Evolutionary conservation across 1,139 yeast species (phyloP).

Genomic region (Meyerozyma elateridarum): DNA sequence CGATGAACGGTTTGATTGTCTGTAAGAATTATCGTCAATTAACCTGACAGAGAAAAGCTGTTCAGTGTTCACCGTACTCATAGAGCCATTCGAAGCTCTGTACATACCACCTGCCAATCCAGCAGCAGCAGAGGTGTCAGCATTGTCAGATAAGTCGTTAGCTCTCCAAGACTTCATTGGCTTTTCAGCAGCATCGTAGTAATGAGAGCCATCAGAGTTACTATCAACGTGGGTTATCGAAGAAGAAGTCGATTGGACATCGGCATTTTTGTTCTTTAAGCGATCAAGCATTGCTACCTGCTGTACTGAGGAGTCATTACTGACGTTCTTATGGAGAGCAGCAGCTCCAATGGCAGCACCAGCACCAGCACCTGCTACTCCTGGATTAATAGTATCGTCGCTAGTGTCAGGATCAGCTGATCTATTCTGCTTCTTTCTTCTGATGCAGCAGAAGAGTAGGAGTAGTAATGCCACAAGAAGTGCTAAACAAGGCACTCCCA

Average conservation of each 20-base stretch:
- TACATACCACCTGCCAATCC: slow-evolving; percentile 14
- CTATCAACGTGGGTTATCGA: slow-evolving; percentile 38
- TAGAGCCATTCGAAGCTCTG: slow-evolving; percentile 57
- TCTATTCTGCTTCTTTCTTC: slow-evolving; percentile 33
- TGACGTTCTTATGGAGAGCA: slow-evolving; percentile 25
- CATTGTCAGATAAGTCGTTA: slow-evolving; percentile 25
- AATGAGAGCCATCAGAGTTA: slow-evolving; percentile 19
- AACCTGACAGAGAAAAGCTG: slow-evolving; percentile 77
- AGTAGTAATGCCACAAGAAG: slow-evolving; percentile 42
- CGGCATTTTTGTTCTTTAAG: slow-evolving; percentile 13
- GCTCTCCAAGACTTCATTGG: slow-evolving; percentile 77
- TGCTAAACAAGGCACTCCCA: slow-evolving; percentile 64
- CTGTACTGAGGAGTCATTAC: slow-evolving; percentile 34
- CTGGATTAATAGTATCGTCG: slow-evolving; percentile 25
- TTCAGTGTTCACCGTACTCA: slow-evolving; percentile 83
- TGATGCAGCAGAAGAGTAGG: slow-evolving; percentile 51
- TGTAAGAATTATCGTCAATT: slow-evolving; percentile 48
- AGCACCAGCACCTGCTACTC: slow-evolving; percentile 32
- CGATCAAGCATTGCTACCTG: slow-evolving; percentile 29
- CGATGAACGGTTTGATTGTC: slow-evolving; percentile 29
- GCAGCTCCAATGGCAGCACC: slow-evolving; percentile 36
- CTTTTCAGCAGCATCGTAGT: slow-evolving; percentile 33
- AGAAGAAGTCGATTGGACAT: slow-evolving; percentile 26
- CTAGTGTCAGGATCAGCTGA: slow-evolving; percentile 23
- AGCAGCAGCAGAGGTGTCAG: slow-evolving; percentile 18